Evolutionary conservation across 306 rosid species (phyloP).

Genomic region (Quercus dentata): DNA sequence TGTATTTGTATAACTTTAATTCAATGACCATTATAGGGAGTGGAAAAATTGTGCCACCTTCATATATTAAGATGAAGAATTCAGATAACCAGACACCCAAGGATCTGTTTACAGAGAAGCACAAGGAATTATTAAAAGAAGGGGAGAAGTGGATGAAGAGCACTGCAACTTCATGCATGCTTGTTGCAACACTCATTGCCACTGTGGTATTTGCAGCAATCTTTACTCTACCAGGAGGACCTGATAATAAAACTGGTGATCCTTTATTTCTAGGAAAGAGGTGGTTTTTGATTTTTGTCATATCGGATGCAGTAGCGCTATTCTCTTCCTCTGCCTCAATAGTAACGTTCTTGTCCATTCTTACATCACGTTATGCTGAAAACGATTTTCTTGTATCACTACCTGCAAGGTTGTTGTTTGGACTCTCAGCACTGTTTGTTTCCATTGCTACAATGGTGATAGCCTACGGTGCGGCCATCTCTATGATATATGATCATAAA

Average conservation of each 20-base stretch:
- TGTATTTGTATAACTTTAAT: no score
- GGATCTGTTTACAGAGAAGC: conserved; percentile 32
- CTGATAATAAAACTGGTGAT: not conserved
- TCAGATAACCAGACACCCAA: conserved; percentile 18
- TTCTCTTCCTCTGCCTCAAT: conserved; percentile 41
- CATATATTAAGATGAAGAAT: conserved; percentile 23
- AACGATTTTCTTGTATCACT: conserved; percentile 37
- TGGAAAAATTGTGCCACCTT: conserved; percentile 36
- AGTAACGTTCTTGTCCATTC: conserved; percentile 45
- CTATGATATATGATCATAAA: conserved; percentile 25
- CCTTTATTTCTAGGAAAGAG: not conserved
- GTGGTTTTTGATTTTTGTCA: conserved; percentile 15
- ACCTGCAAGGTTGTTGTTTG: conserved; percentile 41
- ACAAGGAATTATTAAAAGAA: conserved; percentile 12
- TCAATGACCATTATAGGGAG: conserved; percentile 28
- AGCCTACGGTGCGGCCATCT: conserved; percentile 40
- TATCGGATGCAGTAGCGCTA: conserved; percentile 38
- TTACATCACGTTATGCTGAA: conserved; percentile 48
- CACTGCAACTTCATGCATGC: conserved; percentile 46
- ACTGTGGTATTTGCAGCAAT: conserved; percentile 56
- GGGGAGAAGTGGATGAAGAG: conserved; percentile 55
- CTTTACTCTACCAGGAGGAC: conserved; percentile 49
- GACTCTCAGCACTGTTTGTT: conserved; percentile 35
- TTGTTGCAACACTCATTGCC: conserved; percentile 45
- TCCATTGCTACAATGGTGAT: conserved; percentile 48